Evolutionary conservation across 2,329 filamentous ascomycete species (phyloP).

Genomic region (Botrytis galanthina): DNA sequence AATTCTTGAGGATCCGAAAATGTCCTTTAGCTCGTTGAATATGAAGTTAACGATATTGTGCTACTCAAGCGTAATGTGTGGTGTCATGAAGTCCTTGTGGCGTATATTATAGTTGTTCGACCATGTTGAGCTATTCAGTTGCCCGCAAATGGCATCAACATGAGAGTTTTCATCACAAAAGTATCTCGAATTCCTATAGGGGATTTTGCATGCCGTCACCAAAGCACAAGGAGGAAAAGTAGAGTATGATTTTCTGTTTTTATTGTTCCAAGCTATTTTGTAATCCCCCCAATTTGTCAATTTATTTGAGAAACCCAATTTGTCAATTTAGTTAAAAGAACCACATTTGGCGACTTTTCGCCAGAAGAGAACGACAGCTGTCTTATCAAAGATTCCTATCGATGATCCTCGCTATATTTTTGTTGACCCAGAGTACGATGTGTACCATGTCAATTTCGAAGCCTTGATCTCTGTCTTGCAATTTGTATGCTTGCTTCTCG

Average conservation of each 20-base stretch:
- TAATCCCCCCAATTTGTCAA: background rate
- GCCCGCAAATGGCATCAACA: background rate
- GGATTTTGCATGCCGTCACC: background rate
- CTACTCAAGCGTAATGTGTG: background rate
- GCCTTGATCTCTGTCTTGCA: background rate
- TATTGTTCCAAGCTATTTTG: background rate
- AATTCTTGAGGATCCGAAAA: background rate
- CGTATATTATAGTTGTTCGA: background rate
- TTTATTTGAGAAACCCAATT: background rate
- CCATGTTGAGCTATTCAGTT: background rate
- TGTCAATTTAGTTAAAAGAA: background rate
- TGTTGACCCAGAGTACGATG: background rate
- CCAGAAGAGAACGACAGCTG: background rate
- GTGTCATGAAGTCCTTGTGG: background rate
- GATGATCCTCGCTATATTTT: background rate
- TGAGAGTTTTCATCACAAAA: background rate
- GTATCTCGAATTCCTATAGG: background rate
- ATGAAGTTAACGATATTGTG: background rate
- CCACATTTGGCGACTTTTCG: background rate
- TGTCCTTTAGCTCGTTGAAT: background rate
- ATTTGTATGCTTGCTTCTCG: background rate
- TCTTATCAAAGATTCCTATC: background rate
- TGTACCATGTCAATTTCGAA: background rate
- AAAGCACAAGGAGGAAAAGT: background rate
- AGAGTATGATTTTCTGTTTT: slow-evolving; percentile 3